Base-by-base conservation (phyloP, 1,284 basidiomycete genomes). In the Pholiota adiposa region DNA sequence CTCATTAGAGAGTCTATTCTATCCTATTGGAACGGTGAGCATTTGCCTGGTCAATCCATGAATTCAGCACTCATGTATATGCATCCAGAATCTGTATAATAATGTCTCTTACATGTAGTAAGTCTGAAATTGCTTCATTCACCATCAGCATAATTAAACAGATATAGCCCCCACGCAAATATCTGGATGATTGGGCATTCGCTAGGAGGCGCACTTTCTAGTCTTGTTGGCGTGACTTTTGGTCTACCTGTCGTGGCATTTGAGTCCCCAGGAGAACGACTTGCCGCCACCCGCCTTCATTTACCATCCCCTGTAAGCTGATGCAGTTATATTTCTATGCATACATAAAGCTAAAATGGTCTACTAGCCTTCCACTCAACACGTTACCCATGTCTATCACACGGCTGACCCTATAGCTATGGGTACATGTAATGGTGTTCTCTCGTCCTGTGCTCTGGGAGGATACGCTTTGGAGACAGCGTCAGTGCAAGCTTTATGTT, bases 131-230 rank as follows among this genome's bases (percentile, higher is more conserved):
- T 16, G 33, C 34, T 31, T 11, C 49, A 29, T 41, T 33, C 36
- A 31, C 16, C 27, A n/a, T 36, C 18, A 38, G 16, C n/a, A 23
- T 12, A 31, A 1, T 56, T 49, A 40, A 36, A 46, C 36, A 50
- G 33, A 34, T 59, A 12, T 25, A 79, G 77, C 74, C 97, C 97
- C 8, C 78, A 93, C 63, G 86, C 96, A 56, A 92, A 92, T 65
- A 92, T 99, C 61, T 99, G 97, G 97, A 77, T 98, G 41, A 87
- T 86, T 16, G 97, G 97, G 0, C 95, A 97, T 74, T 96, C 92
- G 16, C 71, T 85, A 43, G 95, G 96, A 46, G 96, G 96, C 12
- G 86, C 93, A 0, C 77, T 98, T 4, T 89, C 94, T 0, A 86
- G 91, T n/a, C 82, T 98, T 55, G 79, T 98, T 18, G 96, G 93